Conservation (phyloP, 225 moss, liverwort and hornwort genomes). For the Thuidium tamariscinum region DNA sequence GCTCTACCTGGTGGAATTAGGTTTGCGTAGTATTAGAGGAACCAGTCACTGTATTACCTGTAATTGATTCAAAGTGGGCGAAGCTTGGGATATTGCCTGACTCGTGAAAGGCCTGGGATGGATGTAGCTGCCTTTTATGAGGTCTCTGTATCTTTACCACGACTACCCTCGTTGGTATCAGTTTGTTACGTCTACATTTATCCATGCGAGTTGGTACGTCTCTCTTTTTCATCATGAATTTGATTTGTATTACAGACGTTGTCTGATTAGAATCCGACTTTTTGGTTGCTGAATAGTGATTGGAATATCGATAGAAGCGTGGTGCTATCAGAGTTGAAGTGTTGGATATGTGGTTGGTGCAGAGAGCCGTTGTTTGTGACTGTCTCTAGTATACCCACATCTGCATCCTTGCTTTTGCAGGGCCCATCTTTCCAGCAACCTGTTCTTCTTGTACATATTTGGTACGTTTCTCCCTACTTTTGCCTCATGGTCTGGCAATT, state of each 20-base stretch:
- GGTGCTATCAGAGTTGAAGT: conserved; percentile 25
- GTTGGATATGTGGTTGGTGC: conserved; percentile 48
- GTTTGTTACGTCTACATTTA: conserved; percentile 88
- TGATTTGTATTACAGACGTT: not conserved
- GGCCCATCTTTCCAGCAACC: conserved; percentile 96
- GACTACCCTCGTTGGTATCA: conserved; percentile 87
- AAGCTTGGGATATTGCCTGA: not conserved
- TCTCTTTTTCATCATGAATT: not conserved
- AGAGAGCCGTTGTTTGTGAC: conserved; percentile 32
- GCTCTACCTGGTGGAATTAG: not conserved
- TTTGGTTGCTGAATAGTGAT: not conserved
- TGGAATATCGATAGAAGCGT: not conserved
- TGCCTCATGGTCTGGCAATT: not conserved
- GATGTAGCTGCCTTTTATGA: conserved; percentile 59
- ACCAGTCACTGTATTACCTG: not conserved
- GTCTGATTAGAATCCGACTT: not conserved
- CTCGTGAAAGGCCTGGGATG: not conserved
- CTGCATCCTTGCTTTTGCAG: conserved; percentile 69
- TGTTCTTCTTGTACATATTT: conserved; percentile 99
- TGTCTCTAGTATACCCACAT: conserved; percentile 42
- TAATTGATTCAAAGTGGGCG: not conserved
- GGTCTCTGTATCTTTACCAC: conserved; percentile 74
- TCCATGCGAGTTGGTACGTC: conserved; percentile 84
- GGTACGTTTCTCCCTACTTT: conserved; percentile 37
- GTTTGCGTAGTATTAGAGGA: not conserved